phyloP scores from a whole-genome alignment of 306 rosid genomes.

The Lithocarpus polystachyus region DNA sequence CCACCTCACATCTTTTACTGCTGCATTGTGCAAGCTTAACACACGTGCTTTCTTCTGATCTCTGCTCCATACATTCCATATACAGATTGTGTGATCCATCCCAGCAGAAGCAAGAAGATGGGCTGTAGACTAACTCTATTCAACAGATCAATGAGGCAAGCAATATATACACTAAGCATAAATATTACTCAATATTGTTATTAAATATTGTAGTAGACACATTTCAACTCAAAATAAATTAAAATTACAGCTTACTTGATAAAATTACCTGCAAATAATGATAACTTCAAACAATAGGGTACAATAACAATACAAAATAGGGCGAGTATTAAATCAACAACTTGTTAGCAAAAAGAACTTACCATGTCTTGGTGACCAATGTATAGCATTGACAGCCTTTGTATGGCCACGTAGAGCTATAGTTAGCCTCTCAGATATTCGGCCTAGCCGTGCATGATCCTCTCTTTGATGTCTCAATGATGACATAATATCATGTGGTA shows the following conservation, averaged over 20 bases:
- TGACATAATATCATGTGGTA: slow-evolving; percentile 44
- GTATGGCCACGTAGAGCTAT: slow-evolving; percentile 48
- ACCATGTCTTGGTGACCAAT: slow-evolving; percentile 84
- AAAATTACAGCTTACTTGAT: neutral
- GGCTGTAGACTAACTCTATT: slow-evolving; percentile 74
- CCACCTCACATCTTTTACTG: slow-evolving; percentile 85
- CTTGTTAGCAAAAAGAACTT: slow-evolving; percentile 20
- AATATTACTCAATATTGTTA: slow-evolving; percentile 14
- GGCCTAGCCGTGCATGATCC: slow-evolving; percentile 25
- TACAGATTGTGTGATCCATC: slow-evolving; percentile 72
- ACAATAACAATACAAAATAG: neutral
- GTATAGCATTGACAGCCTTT: slow-evolving; percentile 69
- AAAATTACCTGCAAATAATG: neutral
- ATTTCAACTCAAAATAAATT: neutral
- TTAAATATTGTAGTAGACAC: neutral
- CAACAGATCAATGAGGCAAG: slow-evolving; percentile 45
- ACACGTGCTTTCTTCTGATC: slow-evolving; percentile 63
- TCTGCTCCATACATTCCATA: slow-evolving; percentile 89
- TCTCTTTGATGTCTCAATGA: slow-evolving; percentile 53
- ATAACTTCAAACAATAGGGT: neutral
- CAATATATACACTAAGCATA: slow-evolving; percentile 23
- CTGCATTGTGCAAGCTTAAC: slow-evolving; percentile 60
- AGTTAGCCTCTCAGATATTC: slow-evolving; percentile 44
- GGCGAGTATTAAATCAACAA: neutral
- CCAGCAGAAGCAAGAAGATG: slow-evolving; percentile 98